Base-by-base conservation (phyloP, 75 land plant species). In the Sequoia sempervirens region DNA sequence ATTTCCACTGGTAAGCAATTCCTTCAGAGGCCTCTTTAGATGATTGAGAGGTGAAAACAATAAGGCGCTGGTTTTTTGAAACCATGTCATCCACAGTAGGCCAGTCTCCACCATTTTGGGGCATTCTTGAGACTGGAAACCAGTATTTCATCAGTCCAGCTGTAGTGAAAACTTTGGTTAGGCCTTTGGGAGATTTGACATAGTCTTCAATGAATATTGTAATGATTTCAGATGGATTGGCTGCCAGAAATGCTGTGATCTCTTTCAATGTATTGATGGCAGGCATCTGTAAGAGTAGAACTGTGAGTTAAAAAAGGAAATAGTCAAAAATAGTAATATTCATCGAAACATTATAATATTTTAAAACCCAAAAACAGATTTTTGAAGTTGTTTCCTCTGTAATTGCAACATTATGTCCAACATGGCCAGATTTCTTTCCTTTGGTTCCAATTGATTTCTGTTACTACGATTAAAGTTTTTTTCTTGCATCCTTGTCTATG, bases 161-260 rank as follows among this genome's bases (percentile, higher is more conserved):
- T 18, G 78, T 85, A 58, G 89, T 85, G 82, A 95, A 95, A 34
- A 95, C 85, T 13, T 90, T 92, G 46, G 91, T 89, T 18, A 95
- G 81, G 37, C 94, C 97, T 41, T 88, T 75, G 4, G 90, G 41
- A 1, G 93, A 72, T 37, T 83, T 82, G 82, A 92, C 95, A 84
- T 95, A 95, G 76, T 95, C 97, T 80, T 95, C 97, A 18, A 95
- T 95, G 82, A 95, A 86, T 18, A 95, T 95, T 82, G 96, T 95
- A 37, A 95, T 82, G 56, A 95, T 88, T 81, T 92, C 97, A 40
- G 85, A 47, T 8, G 95, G 91, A 83, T 94, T 94, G 64, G 86
- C 82, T 34, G 81, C 84, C 18, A 95, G 83, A 82, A 95, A 95
- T 23, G 83, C 56, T 75, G 86, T 80, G 14, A 95, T 89, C 83